phyloP scores from a whole-genome alignment of 176 grass and related monocot genomes.

The Oryza officinalis region DNA sequence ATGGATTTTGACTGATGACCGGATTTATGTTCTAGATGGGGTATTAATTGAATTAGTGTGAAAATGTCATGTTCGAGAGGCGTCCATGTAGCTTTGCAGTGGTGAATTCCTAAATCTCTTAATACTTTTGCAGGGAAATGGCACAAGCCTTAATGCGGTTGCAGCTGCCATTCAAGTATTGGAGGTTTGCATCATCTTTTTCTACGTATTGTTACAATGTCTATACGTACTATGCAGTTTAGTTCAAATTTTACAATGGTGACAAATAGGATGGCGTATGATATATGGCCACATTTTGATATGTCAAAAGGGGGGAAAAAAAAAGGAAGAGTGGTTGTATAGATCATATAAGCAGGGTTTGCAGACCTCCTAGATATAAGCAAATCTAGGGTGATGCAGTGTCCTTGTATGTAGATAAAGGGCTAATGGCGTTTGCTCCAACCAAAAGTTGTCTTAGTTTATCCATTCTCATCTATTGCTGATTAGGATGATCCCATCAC shows the following conservation, averaged over 20 bases:
- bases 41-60: neutral
- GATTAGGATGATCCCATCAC: constrained; percentile 85
- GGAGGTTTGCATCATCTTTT: constrained; percentile 50
- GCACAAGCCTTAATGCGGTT: constrained; percentile 78
- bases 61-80: neutral
- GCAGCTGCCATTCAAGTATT: constrained; percentile 81
- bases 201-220: neutral
- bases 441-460: constrained; percentile 9
- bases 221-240: neutral
- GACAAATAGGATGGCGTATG: neutral
- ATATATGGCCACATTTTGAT: neutral
- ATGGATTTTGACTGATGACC: neutral
- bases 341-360: neutral
- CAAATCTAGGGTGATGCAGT: neutral
- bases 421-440: constrained; percentile 18
- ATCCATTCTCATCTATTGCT: constrained; percentile 22
- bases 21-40: neutral
- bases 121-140: constrained; percentile 49
- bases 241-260: neutral
- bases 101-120: constrained; percentile 21
- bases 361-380: neutral
- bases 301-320: neutral
- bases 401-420: neutral
- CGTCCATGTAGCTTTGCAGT: neutral
- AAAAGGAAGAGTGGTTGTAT: neutral